Conservation (phyloP, 306 rosid species). For the Rosa chinensis region DNA sequence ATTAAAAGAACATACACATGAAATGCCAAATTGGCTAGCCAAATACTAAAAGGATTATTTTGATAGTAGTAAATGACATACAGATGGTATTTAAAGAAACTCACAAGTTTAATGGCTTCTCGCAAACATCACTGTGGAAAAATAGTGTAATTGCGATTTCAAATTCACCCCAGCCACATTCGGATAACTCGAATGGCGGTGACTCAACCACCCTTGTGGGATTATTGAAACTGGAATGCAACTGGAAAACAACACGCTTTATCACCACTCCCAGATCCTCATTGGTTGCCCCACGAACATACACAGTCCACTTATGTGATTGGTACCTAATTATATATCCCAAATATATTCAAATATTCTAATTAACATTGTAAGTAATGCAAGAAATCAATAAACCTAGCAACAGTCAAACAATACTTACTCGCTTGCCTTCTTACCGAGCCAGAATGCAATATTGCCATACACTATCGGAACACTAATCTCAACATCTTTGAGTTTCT, state of each 20-base stretch:
- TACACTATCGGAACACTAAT: constrained; percentile 74
- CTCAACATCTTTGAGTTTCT: constrained; percentile 70
- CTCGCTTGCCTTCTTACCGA: constrained; percentile 89
- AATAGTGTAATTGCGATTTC: constrained; percentile 66
- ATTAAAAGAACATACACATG: constrained; percentile 17
- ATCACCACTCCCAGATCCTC: constrained; percentile 38
- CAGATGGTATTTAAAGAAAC: constrained; percentile 29
- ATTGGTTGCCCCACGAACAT: constrained; percentile 33
- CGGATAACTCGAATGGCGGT: constrained; percentile 81
- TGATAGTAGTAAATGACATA: constrained; percentile 19
- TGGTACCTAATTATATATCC: constrained; percentile 53
- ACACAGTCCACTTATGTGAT: constrained; percentile 82
- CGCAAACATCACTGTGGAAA: constrained; percentile 72
- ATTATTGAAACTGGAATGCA: not conserved
- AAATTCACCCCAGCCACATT: constrained; percentile 87
- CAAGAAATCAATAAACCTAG: constrained; percentile 21
- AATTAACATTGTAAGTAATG: not conserved
- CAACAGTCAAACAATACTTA: constrained; percentile 42
- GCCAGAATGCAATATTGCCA: constrained; percentile 85
- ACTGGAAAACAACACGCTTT: constrained; percentile 54
- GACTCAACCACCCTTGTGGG: constrained; percentile 70
- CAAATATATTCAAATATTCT: constrained; percentile 9
- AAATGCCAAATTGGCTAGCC: not conserved
- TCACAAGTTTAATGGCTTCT: constrained; percentile 77
- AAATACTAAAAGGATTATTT: not conserved